Conservation (phyloP, 202 grass and related monocot species). For the Musa balbisiana region DNA sequence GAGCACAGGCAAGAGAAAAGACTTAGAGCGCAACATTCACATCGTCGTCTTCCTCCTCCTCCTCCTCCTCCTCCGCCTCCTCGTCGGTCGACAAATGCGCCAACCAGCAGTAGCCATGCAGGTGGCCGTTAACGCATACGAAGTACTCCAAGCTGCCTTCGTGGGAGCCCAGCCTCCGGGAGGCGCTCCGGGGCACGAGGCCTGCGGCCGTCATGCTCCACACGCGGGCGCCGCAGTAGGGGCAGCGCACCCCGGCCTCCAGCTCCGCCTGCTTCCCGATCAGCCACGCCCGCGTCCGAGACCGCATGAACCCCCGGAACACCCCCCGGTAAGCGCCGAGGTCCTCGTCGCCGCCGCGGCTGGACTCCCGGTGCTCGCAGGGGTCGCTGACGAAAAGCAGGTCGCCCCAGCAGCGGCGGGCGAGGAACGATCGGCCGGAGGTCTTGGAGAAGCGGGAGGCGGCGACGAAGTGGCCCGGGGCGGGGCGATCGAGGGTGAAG, state of each 20-base stretch:
- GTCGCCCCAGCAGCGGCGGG: slow-evolving; percentile 50
- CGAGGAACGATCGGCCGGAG: slow-evolving; percentile 37
- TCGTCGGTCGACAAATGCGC: slow-evolving; percentile 50
- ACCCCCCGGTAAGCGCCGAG: slow-evolving; percentile 65
- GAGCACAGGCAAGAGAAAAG: no score
- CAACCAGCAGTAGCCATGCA: slow-evolving; percentile 85
- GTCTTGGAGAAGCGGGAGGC: slow-evolving; percentile 17
- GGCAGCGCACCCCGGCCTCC: slow-evolving; percentile 50
- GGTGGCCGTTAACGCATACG: slow-evolving; percentile 77
- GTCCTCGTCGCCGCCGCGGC: slow-evolving; percentile 25
- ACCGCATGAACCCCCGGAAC: slow-evolving; percentile 59
- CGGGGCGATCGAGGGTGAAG: background rate
- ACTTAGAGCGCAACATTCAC: background rate
- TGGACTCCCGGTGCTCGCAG: slow-evolving; percentile 45
- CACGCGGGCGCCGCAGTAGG: slow-evolving; percentile 71
- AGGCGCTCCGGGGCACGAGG: slow-evolving; percentile 52
- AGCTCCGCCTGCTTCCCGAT: slow-evolving; percentile 36
- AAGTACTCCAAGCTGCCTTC: slow-evolving; percentile 64
- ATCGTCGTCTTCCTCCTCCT: slow-evolving; percentile 7
- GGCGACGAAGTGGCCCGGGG: background rate
- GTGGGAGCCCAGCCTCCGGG: slow-evolving; percentile 42
- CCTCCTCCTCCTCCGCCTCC: slow-evolving; percentile 17
- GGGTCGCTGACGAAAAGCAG: slow-evolving; percentile 74
- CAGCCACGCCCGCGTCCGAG: slow-evolving; percentile 42
- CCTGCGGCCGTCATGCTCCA: slow-evolving; percentile 73